Base-by-base conservation (phyloP, 1,284 basidiomycete genomes). In the Trichosporon inkin region DNA sequence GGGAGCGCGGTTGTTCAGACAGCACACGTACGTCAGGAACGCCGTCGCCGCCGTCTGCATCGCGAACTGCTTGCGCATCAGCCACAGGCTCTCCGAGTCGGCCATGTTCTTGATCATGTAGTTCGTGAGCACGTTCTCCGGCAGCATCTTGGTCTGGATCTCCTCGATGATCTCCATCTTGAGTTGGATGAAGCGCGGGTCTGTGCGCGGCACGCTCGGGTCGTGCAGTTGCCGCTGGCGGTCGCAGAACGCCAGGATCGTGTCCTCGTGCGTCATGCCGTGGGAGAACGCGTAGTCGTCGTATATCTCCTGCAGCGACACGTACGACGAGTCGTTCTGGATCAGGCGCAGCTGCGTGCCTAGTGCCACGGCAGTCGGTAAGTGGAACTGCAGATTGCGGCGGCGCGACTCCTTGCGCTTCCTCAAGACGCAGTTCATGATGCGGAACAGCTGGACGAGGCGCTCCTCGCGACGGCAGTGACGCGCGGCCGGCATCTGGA, bases 51-150 rank as follows among this genome's bases (percentile, higher is more conserved):
- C 92, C 44, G 92, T 83, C 74, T 99, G 94, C 44, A 89, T 79
- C 10, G 94, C 88, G 77, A 99, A 97, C 77, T 97, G 92, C 81
- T 97, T 99, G 65, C 96, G 86, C 86, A 98, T 92, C 63, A 91
- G 84, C 94, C 95, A 99, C 6, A 99, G 82, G 68, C 96, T 92
- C 61, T 86, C 85, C 1, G 95, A 87, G 5, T 84, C 84, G 28
- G 83, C 81, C 90, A 97, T 96, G 22, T 88, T 88, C 53, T 85
- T 85, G 47, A 87, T 83, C 87, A 99, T 90, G 75, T 92, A 99
- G 67, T 87, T 88, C 57, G 85, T 86, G 35, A 99, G 80, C 38
- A 99, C 84, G 61, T 88, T 89, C 59, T 97, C 91, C 3, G 96
- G 94, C 20, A 96, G 84, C 80, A 93, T 86, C 80, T 99, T 99